These are phyloP conservation scores for Tetrahymena malaccensis DNA, from an alignment of 73 alveolate genomes.

Conservation along the genomic window DNA sequence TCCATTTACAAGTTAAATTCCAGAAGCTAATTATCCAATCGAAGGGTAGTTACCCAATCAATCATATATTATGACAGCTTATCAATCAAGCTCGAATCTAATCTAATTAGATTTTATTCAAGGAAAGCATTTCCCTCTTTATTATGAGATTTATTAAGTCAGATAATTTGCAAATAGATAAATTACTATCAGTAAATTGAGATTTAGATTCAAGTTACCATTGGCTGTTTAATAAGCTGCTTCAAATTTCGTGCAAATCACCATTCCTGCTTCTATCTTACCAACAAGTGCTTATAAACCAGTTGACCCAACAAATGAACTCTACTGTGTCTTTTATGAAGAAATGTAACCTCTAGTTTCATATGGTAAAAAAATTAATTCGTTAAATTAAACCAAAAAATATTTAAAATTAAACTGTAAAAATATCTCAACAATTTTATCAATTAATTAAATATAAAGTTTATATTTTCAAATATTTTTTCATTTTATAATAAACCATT, in stretches of 20 bases:
- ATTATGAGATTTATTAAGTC: background rate
- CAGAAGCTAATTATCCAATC: background rate
- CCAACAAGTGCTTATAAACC: background rate
- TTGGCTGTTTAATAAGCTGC: background rate
- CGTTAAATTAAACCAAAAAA: no score
- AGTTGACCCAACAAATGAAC: background rate
- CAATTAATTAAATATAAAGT: no score
- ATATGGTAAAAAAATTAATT: background rate
- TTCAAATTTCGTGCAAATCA: background rate
- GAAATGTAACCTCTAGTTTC: background rate
- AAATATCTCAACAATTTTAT: no score
- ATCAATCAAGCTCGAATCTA: background rate
- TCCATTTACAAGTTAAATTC: background rate
- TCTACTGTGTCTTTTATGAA: background rate
- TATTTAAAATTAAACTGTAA: no score
- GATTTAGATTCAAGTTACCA: background rate
- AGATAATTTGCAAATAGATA: background rate
- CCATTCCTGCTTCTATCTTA: background rate
- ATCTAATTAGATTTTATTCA: background rate
- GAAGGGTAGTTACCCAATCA: background rate
- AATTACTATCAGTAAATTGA: background rate
- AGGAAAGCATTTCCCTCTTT: background rate
- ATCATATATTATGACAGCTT: background rate
- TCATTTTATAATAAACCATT: no score
- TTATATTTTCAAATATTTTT: no score